These are phyloP conservation scores for Ceratobasidium sp. DNA, from an alignment of 1,284 basidiomycete genomes.

Conservation along the genomic window DNA sequence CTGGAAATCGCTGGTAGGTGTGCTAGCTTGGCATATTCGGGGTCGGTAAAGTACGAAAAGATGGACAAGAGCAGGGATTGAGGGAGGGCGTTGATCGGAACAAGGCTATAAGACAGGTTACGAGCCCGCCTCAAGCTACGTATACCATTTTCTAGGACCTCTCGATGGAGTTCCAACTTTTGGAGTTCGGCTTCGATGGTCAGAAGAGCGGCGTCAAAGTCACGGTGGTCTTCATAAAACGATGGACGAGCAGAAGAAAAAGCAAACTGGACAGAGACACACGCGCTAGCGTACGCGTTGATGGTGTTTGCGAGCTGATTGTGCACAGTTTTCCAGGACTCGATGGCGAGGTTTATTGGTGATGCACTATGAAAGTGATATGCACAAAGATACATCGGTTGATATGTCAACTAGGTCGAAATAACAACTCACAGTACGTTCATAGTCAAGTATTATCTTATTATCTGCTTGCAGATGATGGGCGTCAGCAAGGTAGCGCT, in stretches of 20 bases:
- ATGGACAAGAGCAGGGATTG: not conserved
- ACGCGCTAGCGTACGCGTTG: not conserved
- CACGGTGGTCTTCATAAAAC: not conserved
- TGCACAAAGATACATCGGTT: not conserved
- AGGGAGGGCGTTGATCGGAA: not conserved
- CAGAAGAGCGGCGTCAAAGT: not conserved
- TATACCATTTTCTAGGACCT: not conserved
- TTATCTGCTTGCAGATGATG: too few species aligned
- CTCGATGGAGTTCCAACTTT: not conserved
- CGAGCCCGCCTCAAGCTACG: not conserved
- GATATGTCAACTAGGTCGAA: too few species aligned
- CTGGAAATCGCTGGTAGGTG: not conserved
- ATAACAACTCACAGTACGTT: too few species aligned
- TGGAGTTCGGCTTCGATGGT: not conserved
- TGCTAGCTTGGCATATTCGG: not conserved
- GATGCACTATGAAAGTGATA: too few species aligned
- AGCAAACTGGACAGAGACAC: not conserved
- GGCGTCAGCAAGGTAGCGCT: too few species aligned
- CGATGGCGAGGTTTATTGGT: not conserved
- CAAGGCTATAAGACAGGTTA: not conserved
- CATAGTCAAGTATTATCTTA: too few species aligned
- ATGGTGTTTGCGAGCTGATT: not conserved
- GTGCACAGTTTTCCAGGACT: not conserved
- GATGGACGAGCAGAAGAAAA: not conserved
- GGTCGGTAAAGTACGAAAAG: not conserved